Evolutionary conservation across 495 filamentous ascomycete genomes (phyloP).

Genomic region (Trichocladium antarcticum): DNA sequence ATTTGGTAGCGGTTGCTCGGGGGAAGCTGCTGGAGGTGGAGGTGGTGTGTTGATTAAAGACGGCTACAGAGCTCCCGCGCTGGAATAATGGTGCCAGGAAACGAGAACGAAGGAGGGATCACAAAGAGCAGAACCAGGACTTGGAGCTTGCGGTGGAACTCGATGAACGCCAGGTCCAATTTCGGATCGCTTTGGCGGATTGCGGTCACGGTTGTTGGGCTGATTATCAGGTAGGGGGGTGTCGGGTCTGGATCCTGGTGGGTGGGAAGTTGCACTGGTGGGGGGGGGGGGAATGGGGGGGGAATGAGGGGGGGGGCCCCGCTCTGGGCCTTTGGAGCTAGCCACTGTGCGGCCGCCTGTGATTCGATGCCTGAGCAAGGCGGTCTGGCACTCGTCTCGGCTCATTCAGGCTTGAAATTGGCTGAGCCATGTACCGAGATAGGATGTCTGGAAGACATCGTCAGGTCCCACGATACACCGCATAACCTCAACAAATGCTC

Average conservation of each 20-base stretch:
- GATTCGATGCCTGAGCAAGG: slow-evolving; percentile 21
- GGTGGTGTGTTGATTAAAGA: background rate
- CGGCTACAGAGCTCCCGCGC: background rate
- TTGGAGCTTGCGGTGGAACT: background rate
- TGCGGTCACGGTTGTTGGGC: slow-evolving; percentile 8
- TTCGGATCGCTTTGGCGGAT: background rate
- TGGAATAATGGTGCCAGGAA: slow-evolving; percentile 8
- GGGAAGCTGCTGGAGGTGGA: background rate
- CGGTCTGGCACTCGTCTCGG: slow-evolving; percentile 22
- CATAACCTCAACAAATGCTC: slow-evolving; percentile 5
- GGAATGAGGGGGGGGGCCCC: slow-evolving; percentile 18
- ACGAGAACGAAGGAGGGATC: background rate
- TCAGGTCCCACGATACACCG: too few relatives aligned
- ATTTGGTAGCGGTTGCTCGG: background rate
- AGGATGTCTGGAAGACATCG: background rate
- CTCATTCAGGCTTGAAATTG: slow-evolving; percentile 17
- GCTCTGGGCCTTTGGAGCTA: slow-evolving; percentile 19
- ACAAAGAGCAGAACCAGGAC: too few relatives aligned
- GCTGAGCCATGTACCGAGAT: background rate
- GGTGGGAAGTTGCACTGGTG: slow-evolving; percentile 6
- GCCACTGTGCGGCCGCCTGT: slow-evolving; percentile 4
- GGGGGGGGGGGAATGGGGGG: slow-evolving; percentile 11
- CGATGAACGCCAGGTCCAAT: slow-evolving; percentile 4
- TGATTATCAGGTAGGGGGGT: background rate
- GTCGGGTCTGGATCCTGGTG: background rate